Percentiles rank a stretch among this genome's conserved stretches.
Conservation (phyloP, 2,329 filamentous ascomycete genomes). For the Penicillium sp. region DNA sequence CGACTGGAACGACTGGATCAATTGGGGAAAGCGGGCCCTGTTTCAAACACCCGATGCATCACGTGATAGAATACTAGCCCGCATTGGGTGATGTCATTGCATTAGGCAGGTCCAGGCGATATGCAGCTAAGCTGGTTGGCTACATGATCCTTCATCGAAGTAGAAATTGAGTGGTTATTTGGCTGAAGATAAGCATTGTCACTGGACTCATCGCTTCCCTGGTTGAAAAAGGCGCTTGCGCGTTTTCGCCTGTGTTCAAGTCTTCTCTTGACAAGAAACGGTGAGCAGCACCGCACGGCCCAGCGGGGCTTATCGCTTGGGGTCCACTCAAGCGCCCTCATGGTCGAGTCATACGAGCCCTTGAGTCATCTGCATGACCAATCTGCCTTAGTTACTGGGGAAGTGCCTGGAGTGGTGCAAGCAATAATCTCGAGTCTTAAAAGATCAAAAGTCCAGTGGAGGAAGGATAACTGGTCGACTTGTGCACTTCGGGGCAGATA, state of each 20-base stretch:
- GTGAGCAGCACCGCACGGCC: neutral
- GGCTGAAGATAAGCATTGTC: too few species aligned
- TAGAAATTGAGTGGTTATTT: too few species aligned
- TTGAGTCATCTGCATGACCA: neutral
- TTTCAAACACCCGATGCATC: slow-evolving; percentile 1
- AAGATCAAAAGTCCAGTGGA: neutral
- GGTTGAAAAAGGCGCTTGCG: too few species aligned
- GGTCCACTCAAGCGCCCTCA: neutral
- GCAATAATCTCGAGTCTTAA: neutral
- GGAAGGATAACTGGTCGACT: neutral
- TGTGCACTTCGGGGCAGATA: neutral
- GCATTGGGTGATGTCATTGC: slow-evolving; percentile 7
- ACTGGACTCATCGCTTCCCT: neutral
- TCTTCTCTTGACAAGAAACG: neutral
- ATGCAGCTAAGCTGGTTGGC: too few species aligned
- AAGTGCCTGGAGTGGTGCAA: neutral
- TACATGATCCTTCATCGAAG: too few species aligned
- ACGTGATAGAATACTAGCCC: slow-evolving; percentile 16
- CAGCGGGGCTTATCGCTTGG: neutral
- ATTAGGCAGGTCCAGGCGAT: neutral
- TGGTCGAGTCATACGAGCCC: neutral
- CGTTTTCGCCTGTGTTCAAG: neutral
- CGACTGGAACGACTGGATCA: neutral
- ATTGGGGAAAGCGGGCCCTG: slow-evolving; percentile 4
- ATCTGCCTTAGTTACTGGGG: neutral